A percentile compares a stretch with the other conserved stretches of the same genome.
Evolutionary conservation across 139 green algal genomes (phyloP).

Genomic region (Ulvella scutata): DNA sequence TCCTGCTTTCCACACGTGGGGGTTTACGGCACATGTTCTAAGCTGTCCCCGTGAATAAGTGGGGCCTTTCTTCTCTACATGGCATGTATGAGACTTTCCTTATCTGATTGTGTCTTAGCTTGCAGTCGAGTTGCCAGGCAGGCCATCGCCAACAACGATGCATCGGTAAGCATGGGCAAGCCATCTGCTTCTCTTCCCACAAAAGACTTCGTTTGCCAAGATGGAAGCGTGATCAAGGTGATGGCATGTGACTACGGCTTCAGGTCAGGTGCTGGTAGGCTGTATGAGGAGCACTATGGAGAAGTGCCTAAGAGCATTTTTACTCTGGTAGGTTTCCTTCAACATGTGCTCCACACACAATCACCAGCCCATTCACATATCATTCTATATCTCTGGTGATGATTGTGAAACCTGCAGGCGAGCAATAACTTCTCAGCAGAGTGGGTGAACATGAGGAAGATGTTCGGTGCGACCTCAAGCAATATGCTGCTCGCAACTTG

Average conservation of each 20-base stretch:
- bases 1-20: too few relatives aligned
- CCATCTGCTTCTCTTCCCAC: neutral
- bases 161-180: too few relatives aligned
- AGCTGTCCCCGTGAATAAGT: too few relatives aligned
- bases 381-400: neutral
- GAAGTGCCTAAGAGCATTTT: slow-evolving; percentile 46
- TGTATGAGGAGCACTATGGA: slow-evolving; percentile 70
- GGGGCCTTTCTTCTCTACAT: too few relatives aligned
- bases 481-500: too few relatives aligned
- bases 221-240: slow-evolving; percentile 20
- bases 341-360: neutral
- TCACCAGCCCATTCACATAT: neutral
- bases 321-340: slow-evolving; percentile 34
- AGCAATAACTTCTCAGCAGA: neutral
- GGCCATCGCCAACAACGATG: too few relatives aligned
- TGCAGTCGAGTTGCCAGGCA: too few relatives aligned
- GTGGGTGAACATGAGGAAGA: neutral
- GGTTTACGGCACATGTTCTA: too few relatives aligned
- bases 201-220: neutral
- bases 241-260: slow-evolving; percentile 80
- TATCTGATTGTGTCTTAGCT: too few relatives aligned
- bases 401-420: neutral
- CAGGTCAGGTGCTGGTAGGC: slow-evolving; percentile 45
- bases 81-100: too few relatives aligned
- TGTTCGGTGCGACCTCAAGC: too few relatives aligned